Evolutionary conservation across 441 rosid species (phyloP), one percentile per base, ranked within the genome.

Genomic region (Gossypium trilobum): DNA sequence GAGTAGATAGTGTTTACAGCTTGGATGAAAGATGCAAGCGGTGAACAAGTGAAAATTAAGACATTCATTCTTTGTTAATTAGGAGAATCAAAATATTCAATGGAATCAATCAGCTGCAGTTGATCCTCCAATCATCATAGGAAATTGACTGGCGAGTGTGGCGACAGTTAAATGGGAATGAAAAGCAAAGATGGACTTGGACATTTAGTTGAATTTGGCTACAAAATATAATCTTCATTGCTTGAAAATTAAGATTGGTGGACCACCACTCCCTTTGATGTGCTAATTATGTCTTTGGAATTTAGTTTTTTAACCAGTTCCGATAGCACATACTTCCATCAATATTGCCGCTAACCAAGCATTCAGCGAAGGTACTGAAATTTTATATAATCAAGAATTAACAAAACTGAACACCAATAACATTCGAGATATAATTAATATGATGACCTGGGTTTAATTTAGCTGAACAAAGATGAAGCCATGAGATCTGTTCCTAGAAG

Each of bases 131-230:
- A 14, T 60, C 23, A 14, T 14, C 22, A 31, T 60, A 9, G 67
- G 14, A 33, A 17, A 3, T 33, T 36, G 39, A 62, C 67, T 1
- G 2, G 42, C 10, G 2, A 36, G 42, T 36, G 10, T 17, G 50
- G 67, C 1, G 50, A 61, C 67, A 61, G 23, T 31, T 20, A 31
- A 61, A 29, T 31, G n/a, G 44, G 6, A 17, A 62, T 17, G 50
- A 62, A 62, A 62, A 62, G 50, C 23, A 62, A 62, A 62, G 50
- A 62, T 33, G 50, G 65, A 36, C 25, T 33, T 62, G 10, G 67
- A 62, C 67, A 17, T 62, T 62, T 36, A 33, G 67, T 62, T 62
- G 67, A 62, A 33, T 61, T 60, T 17, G 50, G 67, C 50, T 16
- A 17, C 67, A 33, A 62, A 62, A 62, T 36, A 46, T 17, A 36